A percentile compares a stretch with the other conserved stretches of the same genome.
Evolutionary conservation across 306 rosid species (phyloP).

Genomic region (Quercus variabilis): DNA sequence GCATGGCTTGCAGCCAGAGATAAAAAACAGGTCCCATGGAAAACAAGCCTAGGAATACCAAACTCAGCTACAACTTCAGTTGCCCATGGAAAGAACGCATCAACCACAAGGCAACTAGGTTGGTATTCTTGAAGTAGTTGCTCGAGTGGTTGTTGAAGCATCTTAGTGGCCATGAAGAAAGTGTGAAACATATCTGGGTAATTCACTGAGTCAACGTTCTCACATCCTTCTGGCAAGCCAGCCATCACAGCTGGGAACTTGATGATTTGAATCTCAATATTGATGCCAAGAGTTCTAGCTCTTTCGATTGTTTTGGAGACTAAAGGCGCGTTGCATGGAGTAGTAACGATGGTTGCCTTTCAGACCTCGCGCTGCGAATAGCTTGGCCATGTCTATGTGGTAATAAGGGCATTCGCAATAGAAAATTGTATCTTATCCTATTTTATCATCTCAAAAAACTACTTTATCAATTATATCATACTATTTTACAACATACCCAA

Average conservation of each 20-base stretch:
- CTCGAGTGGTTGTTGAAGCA: conserved; percentile 39
- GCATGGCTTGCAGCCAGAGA: conserved; percentile 27
- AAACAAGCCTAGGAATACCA: conserved; percentile 51
- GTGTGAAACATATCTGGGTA: neutral
- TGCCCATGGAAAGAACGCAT: conserved; percentile 44
- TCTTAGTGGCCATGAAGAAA: conserved; percentile 28
- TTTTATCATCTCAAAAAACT: too few species aligned
- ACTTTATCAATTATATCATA: too few species aligned
- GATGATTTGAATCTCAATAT: conserved; percentile 7
- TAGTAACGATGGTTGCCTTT: neutral
- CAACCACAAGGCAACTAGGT: conserved; percentile 52
- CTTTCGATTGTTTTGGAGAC: conserved; percentile 3
- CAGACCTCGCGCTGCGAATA: too few species aligned
- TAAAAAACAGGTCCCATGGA: conserved; percentile 48
- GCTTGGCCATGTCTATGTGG: neutral
- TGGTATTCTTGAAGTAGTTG: conserved; percentile 23
- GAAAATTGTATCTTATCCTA: too few species aligned
- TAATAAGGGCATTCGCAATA: too few species aligned
- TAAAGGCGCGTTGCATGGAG: conserved; percentile 11
- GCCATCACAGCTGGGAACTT: conserved; percentile 31
- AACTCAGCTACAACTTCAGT: conserved; percentile 39
- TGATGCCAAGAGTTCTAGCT: neutral
- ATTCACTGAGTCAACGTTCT: conserved; percentile 19
- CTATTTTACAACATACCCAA: too few species aligned
- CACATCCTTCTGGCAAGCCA: conserved; percentile 52